Base-by-base conservation (phyloP, 2,329 filamentous ascomycete species). In the Penicillium freii region DNA sequence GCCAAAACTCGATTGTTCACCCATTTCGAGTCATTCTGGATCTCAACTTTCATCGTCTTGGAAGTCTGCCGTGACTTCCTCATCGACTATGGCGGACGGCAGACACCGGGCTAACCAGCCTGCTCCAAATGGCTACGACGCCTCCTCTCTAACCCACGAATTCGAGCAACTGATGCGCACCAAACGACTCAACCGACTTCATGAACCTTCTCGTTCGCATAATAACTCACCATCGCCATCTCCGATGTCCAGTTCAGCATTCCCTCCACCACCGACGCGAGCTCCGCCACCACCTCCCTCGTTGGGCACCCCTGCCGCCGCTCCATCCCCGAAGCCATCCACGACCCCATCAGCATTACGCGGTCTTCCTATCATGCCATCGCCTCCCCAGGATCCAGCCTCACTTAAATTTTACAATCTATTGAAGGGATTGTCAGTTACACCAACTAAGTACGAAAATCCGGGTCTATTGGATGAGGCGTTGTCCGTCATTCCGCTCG, bases 381-480 rank as follows among this genome's bases (percentile, higher is more conserved):
- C 88, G 13, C 83, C 91, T 25, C 93, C 94, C 7, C 81, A 84
- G 69, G 89, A 93, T 73, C 77, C 82, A 54, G 80, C 83, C 21
- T 89, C 88, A 0, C 81, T 89, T 60, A 90, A 90, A 66, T 92
- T 92, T 67, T 84, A 89, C 66, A 96, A 89, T 75, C 84, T 95
- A 60, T 83, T 97, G 44, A 84, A 95, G 64, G 91, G 90, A 21
- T 78, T 97, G 21, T 96, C 93, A 17, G 83, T 89, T 58, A 96
- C 92, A 45, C 94, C 94, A 19, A 89, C 88, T 21, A 94, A 93
- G 73, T 99, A 96, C 78, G 94, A 99, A 76, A 97, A 99, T 74
- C 93, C 94, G 0, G 94, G 94, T 36, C 79, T 97, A 11, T 80
- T 99, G 51, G 94, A 99, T 72, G 93, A 97, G 74, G 94, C 93